Conservation (phyloP, 2,329 filamentous ascomycete species). For the Tolypocladium tundrense region DNA sequence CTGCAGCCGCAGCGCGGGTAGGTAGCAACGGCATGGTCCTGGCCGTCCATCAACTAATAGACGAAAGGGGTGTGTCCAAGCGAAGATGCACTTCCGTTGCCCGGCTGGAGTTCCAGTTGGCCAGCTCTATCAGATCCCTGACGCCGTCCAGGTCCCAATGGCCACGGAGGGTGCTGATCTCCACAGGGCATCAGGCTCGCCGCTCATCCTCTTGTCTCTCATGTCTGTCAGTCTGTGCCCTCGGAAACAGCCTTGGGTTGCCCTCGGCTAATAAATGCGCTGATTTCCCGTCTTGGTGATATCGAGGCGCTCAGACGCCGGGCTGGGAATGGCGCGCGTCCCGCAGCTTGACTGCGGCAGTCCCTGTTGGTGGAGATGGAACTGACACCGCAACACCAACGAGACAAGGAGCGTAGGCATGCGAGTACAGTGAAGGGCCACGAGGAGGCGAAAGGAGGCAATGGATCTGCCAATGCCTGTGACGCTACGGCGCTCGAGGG, state of each 20-base stretch:
- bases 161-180: neutral
- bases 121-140: slow-evolving; percentile 19
- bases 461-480: slow-evolving; percentile 1
- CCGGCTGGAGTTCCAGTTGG: slow-evolving; percentile 35
- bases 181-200: neutral
- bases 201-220: neutral
- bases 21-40: neutral
- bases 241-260: neutral
- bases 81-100: slow-evolving; percentile 22
- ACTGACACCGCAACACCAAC: neutral
- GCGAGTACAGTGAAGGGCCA: neutral
- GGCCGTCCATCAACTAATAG: neutral
- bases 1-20: neutral
- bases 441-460: neutral
- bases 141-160: slow-evolving; percentile 1
- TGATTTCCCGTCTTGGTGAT: neutral
- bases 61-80: slow-evolving; percentile 21
- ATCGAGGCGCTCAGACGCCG: neutral
- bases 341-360: neutral
- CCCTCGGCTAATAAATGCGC: neutral
- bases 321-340: neutral
- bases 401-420: neutral
- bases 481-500: neutral
- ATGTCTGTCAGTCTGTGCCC: neutral
- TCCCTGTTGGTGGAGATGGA: neutral